These are phyloP conservation scores for Solanum hybrid DNA, from an alignment of 305 asterid species.

Conservation along the genomic window DNA sequence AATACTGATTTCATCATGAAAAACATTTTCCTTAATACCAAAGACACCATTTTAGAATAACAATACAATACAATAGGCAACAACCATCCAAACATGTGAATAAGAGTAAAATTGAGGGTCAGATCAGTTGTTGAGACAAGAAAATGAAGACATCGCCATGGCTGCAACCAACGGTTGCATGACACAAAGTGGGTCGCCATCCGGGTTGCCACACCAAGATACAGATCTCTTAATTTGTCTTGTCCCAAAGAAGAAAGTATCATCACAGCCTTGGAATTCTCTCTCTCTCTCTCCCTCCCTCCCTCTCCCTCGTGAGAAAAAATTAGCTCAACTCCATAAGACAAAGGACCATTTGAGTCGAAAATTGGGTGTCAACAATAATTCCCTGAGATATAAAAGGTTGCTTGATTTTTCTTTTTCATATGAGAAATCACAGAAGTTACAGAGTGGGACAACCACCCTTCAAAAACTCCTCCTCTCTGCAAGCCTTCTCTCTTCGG, in stretches of 20 bases:
- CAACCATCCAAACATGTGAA: neutral
- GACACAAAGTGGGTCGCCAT: neutral
- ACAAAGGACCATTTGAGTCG: neutral
- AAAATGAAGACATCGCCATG: neutral
- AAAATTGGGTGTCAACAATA: neutral
- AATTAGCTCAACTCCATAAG: neutral
- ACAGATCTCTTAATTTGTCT: neutral
- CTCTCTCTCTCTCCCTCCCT: neutral
- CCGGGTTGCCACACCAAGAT: conserved; percentile 9
- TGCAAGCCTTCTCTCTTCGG: neutral
- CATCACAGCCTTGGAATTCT: neutral
- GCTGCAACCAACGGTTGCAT: neutral
- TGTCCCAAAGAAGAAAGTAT: neutral
- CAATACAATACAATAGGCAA: neutral
- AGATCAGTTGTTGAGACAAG: conserved; percentile 1
- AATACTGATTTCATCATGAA: neutral
- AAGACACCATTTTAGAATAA: neutral
- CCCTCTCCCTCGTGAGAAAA: neutral
- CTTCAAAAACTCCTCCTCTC: neutral
- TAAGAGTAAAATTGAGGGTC: conserved; percentile 7
- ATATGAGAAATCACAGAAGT: neutral
- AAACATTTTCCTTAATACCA: neutral
- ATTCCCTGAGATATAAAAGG: neutral
- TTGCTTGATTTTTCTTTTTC: neutral
- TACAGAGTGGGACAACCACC: neutral